Conservation (phyloP, 1,284 basidiomycete species). For the Singerocomus inundabilis region DNA sequence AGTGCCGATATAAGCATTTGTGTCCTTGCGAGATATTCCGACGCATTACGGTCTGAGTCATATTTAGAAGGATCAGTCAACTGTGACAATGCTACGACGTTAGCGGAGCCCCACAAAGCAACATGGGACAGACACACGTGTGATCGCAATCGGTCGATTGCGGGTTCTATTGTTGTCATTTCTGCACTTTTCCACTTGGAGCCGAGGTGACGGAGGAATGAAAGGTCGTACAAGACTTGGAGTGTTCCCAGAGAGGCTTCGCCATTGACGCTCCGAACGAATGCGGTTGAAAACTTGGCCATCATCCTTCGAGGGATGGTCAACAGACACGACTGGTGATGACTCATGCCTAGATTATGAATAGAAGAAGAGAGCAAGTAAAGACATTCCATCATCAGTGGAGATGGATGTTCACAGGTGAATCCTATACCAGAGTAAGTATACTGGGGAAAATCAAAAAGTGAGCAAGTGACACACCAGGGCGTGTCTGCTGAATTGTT, state of each 20-base stretch:
- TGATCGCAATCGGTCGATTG: constrained; percentile 24
- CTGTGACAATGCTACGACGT: constrained; percentile 14
- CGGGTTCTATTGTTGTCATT: constrained; percentile 28
- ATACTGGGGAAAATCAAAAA: constrained; percentile 2
- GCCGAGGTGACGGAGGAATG: constrained; percentile 47
- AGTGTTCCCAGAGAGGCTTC: constrained; percentile 26
- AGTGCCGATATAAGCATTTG: constrained; percentile 50
- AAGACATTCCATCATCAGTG: constrained; percentile 52
- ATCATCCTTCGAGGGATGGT: constrained; percentile 34
- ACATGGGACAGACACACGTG: constrained; percentile 14
- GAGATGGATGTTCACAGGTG: constrained; percentile 44
- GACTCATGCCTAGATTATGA: constrained; percentile 49
- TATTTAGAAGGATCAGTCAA: constrained; percentile 6
- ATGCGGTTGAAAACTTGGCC: constrained; percentile 43
- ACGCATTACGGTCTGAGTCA: constrained; percentile 21
- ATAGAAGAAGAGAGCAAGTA: constrained; percentile 53
- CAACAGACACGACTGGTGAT: constrained; percentile 36
- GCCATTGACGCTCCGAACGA: constrained; percentile 35
- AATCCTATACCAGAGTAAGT: constrained; percentile 21
- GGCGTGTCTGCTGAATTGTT: constrained; percentile 1
- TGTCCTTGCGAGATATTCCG: constrained; percentile 33
- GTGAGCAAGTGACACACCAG: constrained; percentile 14
- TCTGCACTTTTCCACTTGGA: constrained; percentile 35
- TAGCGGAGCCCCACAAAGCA: neutral
- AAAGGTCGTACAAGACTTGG: constrained; percentile 46